phyloP scores from a whole-genome alignment of 192 early-diverging fungal genomes.

The Gaertneriomyces sp. region DNA sequence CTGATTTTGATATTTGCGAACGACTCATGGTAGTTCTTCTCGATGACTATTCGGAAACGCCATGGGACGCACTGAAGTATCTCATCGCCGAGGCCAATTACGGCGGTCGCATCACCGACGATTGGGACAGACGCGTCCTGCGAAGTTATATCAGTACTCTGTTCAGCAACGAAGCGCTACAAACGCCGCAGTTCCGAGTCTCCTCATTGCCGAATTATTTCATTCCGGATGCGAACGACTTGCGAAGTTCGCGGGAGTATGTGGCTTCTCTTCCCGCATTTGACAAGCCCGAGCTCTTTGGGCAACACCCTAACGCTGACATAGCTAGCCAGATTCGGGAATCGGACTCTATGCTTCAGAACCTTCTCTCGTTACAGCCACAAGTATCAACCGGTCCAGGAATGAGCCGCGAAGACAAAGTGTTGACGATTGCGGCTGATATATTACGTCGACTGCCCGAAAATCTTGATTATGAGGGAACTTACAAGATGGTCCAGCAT shows the following conservation, averaged over 20 bases:
- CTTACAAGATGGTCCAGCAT: conserved; percentile 44
- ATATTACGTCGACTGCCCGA: conserved; percentile 50
- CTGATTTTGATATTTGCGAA: conserved; percentile 63
- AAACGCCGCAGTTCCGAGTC: conserved; percentile 44
- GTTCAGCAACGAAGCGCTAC: conserved; percentile 58
- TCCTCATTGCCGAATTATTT: conserved; percentile 47
- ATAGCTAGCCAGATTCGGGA: conserved; percentile 60
- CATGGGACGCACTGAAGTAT: conserved; percentile 64
- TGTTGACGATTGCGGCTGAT: conserved; percentile 44
- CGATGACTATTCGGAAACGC: conserved; percentile 55
- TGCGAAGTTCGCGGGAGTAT: conserved; percentile 47
- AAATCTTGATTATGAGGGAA: conserved; percentile 51
- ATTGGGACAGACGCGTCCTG: conserved; percentile 58
- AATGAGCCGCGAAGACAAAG: conserved; percentile 53
- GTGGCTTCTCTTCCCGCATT: conserved; percentile 46
- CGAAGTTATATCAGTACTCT: conserved; percentile 57
- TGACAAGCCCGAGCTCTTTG: conserved; percentile 65
- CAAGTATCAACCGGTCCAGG: conserved; percentile 42
- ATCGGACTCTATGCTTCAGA: conserved; percentile 47
- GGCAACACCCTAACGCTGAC: conserved; percentile 64
- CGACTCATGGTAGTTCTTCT: conserved; percentile 53
- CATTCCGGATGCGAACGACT: conserved; percentile 49
- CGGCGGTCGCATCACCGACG: conserved; percentile 59
- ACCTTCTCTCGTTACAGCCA: conserved; percentile 52
- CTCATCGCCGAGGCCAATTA: conserved; percentile 65